Evolutionary conservation across 176 grass and related monocot genomes (phyloP).

Genomic region (Oryza punctata): DNA sequence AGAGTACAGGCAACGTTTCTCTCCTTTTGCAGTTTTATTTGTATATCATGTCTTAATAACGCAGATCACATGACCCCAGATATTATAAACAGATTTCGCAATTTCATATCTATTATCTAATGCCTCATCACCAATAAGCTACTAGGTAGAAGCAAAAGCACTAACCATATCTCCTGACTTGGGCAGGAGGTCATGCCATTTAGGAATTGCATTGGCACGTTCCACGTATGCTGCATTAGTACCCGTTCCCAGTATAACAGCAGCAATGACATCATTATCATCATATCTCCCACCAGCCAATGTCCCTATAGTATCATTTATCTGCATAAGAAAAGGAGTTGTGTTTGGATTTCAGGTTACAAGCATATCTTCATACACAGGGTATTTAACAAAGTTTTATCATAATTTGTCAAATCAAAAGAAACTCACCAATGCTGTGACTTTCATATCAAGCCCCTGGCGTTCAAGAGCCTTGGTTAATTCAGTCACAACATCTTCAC

Average conservation of each 20-base stretch:
- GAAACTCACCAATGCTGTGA: constrained; percentile 56
- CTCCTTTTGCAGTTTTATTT: not conserved
- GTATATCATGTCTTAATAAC: not conserved
- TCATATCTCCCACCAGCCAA: constrained; percentile 74
- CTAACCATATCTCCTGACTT: constrained; percentile 67
- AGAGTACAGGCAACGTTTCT: not conserved
- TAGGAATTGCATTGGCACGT: constrained; percentile 66
- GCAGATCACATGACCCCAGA: not conserved
- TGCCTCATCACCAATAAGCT: constrained; percentile 1
- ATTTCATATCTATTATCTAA: not conserved
- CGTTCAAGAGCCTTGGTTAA: constrained; percentile 65
- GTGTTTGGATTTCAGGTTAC: not conserved
- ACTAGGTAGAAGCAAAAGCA: not conserved
- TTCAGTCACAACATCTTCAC: constrained; percentile 67
- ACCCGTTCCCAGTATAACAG: constrained; percentile 75
- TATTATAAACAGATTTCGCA: not conserved
- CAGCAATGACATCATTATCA: constrained; percentile 68
- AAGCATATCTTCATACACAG: not conserved
- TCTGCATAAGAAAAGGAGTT: constrained; percentile 23
- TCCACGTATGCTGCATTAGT: constrained; percentile 91
- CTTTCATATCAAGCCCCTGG: constrained; percentile 68
- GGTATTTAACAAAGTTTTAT: not conserved
- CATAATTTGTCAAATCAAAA: not conserved
- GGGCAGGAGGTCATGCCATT: constrained; percentile 60
- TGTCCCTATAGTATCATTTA: constrained; percentile 70